Conservation (phyloP, 2,329 filamentous ascomycete species). For the Byssoonygena ceratinophila region DNA sequence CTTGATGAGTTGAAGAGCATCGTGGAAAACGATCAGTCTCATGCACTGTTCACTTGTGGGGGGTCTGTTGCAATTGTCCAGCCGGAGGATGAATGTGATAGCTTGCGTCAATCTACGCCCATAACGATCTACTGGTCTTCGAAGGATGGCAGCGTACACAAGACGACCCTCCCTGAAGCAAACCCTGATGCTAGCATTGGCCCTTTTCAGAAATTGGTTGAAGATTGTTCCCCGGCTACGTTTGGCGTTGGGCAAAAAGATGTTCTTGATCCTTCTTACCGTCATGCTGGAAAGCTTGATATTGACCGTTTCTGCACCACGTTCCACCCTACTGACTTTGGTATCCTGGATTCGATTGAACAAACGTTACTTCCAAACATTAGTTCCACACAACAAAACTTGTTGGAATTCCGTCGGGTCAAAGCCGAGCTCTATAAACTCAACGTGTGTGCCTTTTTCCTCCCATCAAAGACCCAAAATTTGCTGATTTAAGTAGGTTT, state of each 20-base stretch:
- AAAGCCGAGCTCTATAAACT: slow-evolving; percentile 49
- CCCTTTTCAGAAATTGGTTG: slow-evolving; percentile 20
- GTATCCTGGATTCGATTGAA: slow-evolving; percentile 44
- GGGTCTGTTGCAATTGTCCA: slow-evolving; percentile 13
- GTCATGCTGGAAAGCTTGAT: slow-evolving; percentile 47
- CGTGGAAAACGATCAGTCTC: slow-evolving; percentile 10
- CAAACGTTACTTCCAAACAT: slow-evolving; percentile 37
- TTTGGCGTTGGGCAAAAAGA: slow-evolving; percentile 41
- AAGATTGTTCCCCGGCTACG: slow-evolving; percentile 37
- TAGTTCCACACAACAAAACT: slow-evolving; percentile 14
- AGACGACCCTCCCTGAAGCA: slow-evolving; percentile 6
- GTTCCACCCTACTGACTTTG: slow-evolving; percentile 44
- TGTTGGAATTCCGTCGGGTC: slow-evolving; percentile 27
- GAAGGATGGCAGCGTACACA: slow-evolving; percentile 1
- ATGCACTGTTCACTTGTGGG: slow-evolving; percentile 16
- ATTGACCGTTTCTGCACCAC: slow-evolving; percentile 36
- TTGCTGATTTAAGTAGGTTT: slow-evolving; percentile 32
- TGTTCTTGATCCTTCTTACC: slow-evolving; percentile 44
- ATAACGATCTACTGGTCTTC: slow-evolving; percentile 15
- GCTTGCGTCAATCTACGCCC: slow-evolving; percentile 9
- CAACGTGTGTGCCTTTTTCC: slow-evolving; percentile 35
- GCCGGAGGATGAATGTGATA: background rate
- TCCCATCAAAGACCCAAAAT: background rate
- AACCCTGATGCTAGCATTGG: background rate
- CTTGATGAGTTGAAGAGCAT: slow-evolving; percentile 9